Base-by-base conservation (phyloP, 192 early-diverging fungal species). In the Fimicolochytrium jonesii region DNA sequence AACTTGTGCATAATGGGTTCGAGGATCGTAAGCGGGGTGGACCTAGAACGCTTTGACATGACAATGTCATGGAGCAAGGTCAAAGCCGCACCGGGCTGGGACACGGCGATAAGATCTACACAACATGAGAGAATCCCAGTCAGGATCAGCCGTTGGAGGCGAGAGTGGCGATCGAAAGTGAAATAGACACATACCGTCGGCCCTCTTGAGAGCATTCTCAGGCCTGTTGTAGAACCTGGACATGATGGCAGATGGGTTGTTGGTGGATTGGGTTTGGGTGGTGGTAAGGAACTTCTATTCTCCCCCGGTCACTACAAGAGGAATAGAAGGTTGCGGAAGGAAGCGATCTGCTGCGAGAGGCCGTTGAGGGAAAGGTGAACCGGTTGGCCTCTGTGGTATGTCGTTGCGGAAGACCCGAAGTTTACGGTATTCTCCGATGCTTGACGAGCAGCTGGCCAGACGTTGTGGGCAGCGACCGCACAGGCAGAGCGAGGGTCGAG, bases 1-100 rank as follows among this genome's bases (percentile, higher is more conserved):
- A 93, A 96, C 72, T 90, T 89, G 67, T 91, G 81, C 77, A 97
- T 83, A 59, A 95, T 93, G 59, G 94, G 94, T 77, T 99, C 94
- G 56, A 95, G 82, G 26, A 80, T 78, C 26, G 77, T 69, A 18
- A 96, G 75, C 25, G 91, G 86, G 44, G 85, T 88, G 54, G 79
- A 84, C 61, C 95, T 86, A 43, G 92, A 85, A 50, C 92, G 87
- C 73, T 93, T 94, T 49, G 88, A 86, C 70, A 92, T 88, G 60
- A 99, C 85, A 41, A 92, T 86, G 64, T 99, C 95, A 69, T 93
- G 87, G 46, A 99, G 86, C 22, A 91, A 82, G 59, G 86, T 82
- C 46, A 97, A 79, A 35, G 95, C 96, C 47, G 89, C 77, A 20
- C 75, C 82, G 49, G 87, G 74, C 79, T 96, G 93, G 3, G 85